phyloP scores from a whole-genome alignment of 2,329 filamentous ascomycete species.

The Aspergillus piperis region DNA sequence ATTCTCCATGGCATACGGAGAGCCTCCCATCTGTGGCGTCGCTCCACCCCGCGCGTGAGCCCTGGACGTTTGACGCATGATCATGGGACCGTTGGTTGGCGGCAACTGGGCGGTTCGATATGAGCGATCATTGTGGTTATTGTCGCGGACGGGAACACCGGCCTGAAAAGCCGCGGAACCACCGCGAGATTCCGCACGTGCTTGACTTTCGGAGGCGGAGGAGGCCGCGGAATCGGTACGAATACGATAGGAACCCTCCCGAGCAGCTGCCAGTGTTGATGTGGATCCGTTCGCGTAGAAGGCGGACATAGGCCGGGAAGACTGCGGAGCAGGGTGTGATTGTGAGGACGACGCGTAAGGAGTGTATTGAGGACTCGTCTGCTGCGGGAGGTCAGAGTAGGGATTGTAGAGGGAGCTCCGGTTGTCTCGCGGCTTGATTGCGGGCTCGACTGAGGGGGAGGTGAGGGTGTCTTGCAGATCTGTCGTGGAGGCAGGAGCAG shows the following conservation, averaged over 20 bases:
- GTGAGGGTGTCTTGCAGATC: conserved; percentile 19
- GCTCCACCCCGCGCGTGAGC: conserved; percentile 58
- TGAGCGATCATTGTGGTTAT: conserved; percentile 67
- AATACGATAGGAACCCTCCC: conserved; percentile 54
- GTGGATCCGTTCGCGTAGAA: conserved; percentile 50
- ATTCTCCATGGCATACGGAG: conserved; percentile 59
- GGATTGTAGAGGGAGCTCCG: conserved; percentile 48
- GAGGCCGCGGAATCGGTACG: conserved; percentile 61
- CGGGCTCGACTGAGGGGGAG: conserved; percentile 24
- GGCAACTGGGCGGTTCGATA: conserved; percentile 65
- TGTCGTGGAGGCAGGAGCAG: conserved; percentile 18
- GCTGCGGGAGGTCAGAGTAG: conserved; percentile 47
- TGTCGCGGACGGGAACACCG: conserved; percentile 66
- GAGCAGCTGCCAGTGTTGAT: conserved; percentile 37
- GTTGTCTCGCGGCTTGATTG: conserved; percentile 35
- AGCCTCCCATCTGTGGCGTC: conserved; percentile 38
- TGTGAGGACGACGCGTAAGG: conserved; percentile 44
- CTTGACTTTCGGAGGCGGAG: conserved; percentile 57
- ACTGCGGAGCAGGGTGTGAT: conserved; percentile 40
- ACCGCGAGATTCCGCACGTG: conserved; percentile 65
- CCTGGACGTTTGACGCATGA: conserved; percentile 75
- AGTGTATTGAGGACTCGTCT: conserved; percentile 46
- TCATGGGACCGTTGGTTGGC: conserved; percentile 62
- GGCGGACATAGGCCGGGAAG: conserved; percentile 49
- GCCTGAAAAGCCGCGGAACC: conserved; percentile 60